Evolutionary conservation across 345 rosid genomes (phyloP).

Genomic region (Jatropha curcas): DNA sequence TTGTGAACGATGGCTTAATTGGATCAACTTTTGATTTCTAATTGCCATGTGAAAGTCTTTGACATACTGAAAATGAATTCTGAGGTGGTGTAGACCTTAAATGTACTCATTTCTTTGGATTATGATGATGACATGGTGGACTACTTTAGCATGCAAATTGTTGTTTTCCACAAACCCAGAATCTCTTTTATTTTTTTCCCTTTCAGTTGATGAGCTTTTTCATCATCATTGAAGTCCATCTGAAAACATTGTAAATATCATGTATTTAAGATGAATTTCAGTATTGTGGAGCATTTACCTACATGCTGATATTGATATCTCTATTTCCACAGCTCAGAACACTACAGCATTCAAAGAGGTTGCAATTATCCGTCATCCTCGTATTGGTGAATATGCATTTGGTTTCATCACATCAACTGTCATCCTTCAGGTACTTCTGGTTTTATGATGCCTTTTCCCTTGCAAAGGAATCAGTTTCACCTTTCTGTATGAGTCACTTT

Average conservation of each 20-base stretch:
- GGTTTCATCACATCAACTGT: slow-evolving; percentile 92
- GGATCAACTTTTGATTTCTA: not conserved
- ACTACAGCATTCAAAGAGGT: slow-evolving; percentile 96
- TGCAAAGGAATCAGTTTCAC: not conserved
- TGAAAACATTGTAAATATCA: not conserved
- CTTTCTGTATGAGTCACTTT: not conserved
- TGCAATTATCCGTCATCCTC: slow-evolving; percentile 92
- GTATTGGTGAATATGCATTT: slow-evolving; percentile 93
- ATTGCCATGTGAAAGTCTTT: not conserved
- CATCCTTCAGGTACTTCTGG: slow-evolving; percentile 68
- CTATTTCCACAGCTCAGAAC: slow-evolving; percentile 63
- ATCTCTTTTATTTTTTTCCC: not conserved
- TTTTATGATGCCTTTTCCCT: not conserved
- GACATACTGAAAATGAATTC: not conserved
- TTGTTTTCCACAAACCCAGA: not conserved
- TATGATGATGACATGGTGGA: not conserved
- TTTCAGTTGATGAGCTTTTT: not conserved
- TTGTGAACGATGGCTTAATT: not conserved
- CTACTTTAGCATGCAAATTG: not conserved
- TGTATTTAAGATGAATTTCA: not conserved
- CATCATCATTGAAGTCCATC: not conserved
- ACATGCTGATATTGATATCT: slow-evolving; percentile 2
- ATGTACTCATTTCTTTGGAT: not conserved
- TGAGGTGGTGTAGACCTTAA: not conserved
- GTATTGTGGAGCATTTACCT: not conserved